Evolutionary conservation across 106 monocot species (phyloP), one percentile per base, ranked within the genome.

Genomic region (Amphibolis antarctica): DNA sequence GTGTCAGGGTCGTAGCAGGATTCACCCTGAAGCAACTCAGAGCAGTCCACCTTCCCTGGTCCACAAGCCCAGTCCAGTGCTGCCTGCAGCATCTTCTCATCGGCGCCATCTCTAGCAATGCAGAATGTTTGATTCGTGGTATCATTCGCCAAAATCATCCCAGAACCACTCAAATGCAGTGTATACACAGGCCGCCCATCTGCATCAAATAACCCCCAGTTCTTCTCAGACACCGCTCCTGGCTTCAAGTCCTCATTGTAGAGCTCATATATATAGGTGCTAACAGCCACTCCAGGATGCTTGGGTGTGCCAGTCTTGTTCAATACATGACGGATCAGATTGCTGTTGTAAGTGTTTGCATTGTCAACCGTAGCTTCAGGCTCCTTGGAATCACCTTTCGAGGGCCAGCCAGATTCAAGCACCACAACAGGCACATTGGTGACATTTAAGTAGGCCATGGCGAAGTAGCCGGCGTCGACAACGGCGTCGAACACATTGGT

Each of bases 21-120:
- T 65, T 96, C 75, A 42, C 94, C 89, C 64, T 96, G 89, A 60
- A 84, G 50, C 73, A 96, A 47, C 46, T 45, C 89, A 0, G 86
- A 82, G 72, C 96, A 96, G 10, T 89, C 80, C 57, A 96, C 96
- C 84, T 90, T 96, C 64, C 96, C 89, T 0, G 89, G 83, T 10
- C 94, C 94, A 48, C 94, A 94, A 1, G 94, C 94, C 94, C 94
- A 94, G 55, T 94, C 94, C 20, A 94, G 64, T 3, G 89, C 96
- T 18, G 96, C 96, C 74, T 96, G 96, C 75, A 96, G 69, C 86
- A 96, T 84, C 80, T 89, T 94, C 22, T 29, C 64, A 59, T 96
- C 96, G 0, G 81, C 77, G 20, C 86, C 90, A 1, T 84, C 86
- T 71, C 71, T 79, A 1, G 86, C 86, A 3, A 87, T 68, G 49